Evolutionary conservation across 2,329 filamentous ascomycete species (phyloP), one percentile per base, ranked within the genome.

Genomic region (Alternaria consortialis): DNA sequence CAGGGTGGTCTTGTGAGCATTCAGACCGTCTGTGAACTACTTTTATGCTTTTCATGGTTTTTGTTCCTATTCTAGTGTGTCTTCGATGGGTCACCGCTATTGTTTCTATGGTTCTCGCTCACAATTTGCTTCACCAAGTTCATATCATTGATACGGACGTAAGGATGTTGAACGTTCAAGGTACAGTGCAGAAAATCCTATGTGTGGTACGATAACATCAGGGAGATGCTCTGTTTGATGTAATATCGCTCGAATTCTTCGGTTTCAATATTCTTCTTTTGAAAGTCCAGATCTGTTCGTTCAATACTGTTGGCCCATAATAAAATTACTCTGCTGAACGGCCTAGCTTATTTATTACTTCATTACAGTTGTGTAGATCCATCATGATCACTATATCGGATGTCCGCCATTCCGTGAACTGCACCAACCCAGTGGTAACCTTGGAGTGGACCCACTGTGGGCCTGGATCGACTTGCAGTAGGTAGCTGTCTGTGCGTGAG

Each of bases 381-480:
- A n/a, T 34, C 46, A 17, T 34, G 46, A 48, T 48, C 46, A 34
- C 13, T 23, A 36, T 23, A 25, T 31, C 46, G 46, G 46, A 48
- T 36, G 31, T n/a, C 31, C 17, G 13, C 31, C 46, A n/a, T 48
- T 34, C 46, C 46, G 46, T 48, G 2, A 15, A 17, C 46, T 4
- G 32, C 31, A 34, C 46, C 46, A 48, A 48, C 31, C 17, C 17
- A n/a, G 46, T 48, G 46, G 46, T 23, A 48, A 40, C 17, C 9
- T 40, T 40, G 37, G 17, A 40, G 37, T 40, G 8, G 46, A 25
- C 46, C 46, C 31, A 36, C 46, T 34, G 46, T 23, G 46, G 46
- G 46, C 31, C 46, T 37, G 20, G 46, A 50, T 50, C 46, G 20
- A 11, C 32, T 34, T 50, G 46, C 46, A 50, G 31, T 50, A 50